Percentiles rank a stretch among this genome's conserved stretches.
These are phyloP conservation scores for Daedaleopsis nitida DNA, from an alignment of 768 basidiomycete genomes.

Conservation along the genomic window DNA sequence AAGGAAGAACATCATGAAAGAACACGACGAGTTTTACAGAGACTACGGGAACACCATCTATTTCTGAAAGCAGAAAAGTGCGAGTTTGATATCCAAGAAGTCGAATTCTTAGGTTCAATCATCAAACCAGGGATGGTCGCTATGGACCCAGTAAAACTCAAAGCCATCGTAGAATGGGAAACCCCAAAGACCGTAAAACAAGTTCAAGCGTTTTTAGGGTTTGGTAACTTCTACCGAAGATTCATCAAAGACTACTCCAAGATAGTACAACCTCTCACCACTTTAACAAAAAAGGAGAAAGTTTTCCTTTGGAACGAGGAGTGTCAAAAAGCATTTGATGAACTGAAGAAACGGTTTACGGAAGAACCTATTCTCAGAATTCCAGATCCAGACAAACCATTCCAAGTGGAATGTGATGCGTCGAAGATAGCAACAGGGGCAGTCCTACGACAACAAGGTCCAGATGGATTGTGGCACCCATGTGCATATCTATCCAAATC, in stretches of 20 bases:
- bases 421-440: conserved; percentile 30
- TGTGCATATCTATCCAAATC: conserved; percentile 15
- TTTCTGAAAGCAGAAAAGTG: conserved; percentile 43
- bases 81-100: conserved; percentile 26
- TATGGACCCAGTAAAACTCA: conserved; percentile 39
- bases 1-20: background rate
- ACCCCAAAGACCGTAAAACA: conserved; percentile 14
- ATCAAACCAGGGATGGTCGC: conserved; percentile 21
- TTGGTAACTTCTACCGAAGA: conserved; percentile 34
- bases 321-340: background rate
- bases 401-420: conserved; percentile 22
- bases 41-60: conserved; percentile 35
- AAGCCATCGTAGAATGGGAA: conserved; percentile 34
- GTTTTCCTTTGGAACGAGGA: background rate
- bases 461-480: conserved; percentile 14
- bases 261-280: conserved; percentile 26
- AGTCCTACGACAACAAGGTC: conserved; percentile 29
- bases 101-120: conserved; percentile 37
- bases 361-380: conserved; percentile 13
- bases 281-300: conserved; percentile 20
- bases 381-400: conserved; percentile 13
- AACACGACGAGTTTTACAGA: conserved; percentile 30
- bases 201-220: too few species aligned
- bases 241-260: conserved; percentile 34
- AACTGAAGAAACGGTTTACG: background rate